Conservation (phyloP, 441 rosid species). For the Pelargonium australe region DNA sequence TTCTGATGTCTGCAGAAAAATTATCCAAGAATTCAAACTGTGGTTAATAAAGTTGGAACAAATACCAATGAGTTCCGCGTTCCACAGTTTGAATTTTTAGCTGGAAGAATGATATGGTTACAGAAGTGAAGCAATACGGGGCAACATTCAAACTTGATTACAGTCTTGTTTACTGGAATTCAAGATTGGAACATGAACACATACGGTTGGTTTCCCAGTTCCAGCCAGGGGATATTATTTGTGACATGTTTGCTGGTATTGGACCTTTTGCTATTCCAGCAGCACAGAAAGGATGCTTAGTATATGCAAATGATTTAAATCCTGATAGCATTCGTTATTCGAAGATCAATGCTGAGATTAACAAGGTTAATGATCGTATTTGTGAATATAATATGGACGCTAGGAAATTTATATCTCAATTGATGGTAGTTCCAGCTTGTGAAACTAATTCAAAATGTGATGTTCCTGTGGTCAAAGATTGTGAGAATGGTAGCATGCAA, state of each 20-base stretch:
- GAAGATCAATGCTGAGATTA: conserved; percentile 75
- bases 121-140: conserved; percentile 92
- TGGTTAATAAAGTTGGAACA: conserved; percentile 81
- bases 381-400: conserved; percentile 82
- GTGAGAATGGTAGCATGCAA: conserved; percentile 20
- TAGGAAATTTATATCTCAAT: conserved; percentile 57
- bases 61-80: conserved; percentile 88
- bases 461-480: conserved; percentile 27
- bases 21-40: conserved; percentile 73
- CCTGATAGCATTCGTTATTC: conserved; percentile 72
- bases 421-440: conserved; percentile 43
- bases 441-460: conserved; percentile 32
- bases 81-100: conserved; percentile 83
- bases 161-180: conserved; percentile 85
- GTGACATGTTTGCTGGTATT: conserved; percentile 94
- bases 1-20: conserved; percentile 57
- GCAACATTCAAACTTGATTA: conserved; percentile 89
- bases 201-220: conserved; percentile 67
- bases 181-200: conserved; percentile 93
- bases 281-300: conserved; percentile 81
- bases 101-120: conserved; percentile 69
- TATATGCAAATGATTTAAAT: conserved; percentile 84
- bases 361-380: conserved; percentile 64
- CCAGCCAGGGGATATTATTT: conserved; percentile 67
- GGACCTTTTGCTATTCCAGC: conserved; percentile 97